A percentile compares a stretch with the other conserved stretches of the same genome.
These are phyloP conservation scores for Phytophthora cajani DNA, from an alignment of 352 stramenopile genomes.

Conservation along the genomic window DNA sequence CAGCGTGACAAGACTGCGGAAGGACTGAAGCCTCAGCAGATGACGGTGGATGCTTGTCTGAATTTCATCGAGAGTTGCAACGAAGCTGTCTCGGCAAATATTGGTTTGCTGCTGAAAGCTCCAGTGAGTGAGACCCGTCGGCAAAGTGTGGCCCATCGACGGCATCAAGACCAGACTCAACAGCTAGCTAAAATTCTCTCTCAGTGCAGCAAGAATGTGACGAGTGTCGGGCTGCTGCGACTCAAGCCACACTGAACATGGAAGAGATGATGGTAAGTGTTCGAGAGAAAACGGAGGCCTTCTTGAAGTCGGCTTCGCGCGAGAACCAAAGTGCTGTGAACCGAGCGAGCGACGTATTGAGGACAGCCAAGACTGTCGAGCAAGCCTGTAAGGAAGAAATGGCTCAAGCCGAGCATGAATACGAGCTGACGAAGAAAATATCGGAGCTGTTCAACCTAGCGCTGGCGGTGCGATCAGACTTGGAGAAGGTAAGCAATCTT, in stretches of 20 bases:
- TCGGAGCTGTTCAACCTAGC: conserved; percentile 4
- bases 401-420: neutral
- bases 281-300: conserved; percentile 4
- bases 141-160: neutral
- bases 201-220: conserved; percentile 8
- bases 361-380: neutral
- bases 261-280: conserved; percentile 9
- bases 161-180: conserved; percentile 1
- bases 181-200: neutral
- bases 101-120: neutral
- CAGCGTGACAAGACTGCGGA: conserved; percentile 9
- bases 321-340: conserved; percentile 6
- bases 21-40: conserved; percentile 5
- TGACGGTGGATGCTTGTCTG: neutral
- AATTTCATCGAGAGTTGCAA: conserved; percentile 4
- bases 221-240: conserved; percentile 3
- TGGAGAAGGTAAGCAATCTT: neutral
- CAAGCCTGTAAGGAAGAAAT: conserved; percentile 1
- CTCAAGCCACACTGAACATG: neutral
- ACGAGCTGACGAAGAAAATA: neutral
- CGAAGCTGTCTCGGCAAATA: conserved; percentile 4
- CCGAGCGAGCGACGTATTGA: neutral
- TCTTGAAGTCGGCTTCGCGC: neutral
- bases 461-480: neutral
- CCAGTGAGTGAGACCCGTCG: neutral